Percentiles rank a stretch among this genome's conserved stretches.
These are phyloP conservation scores for Globisporangium apiculatum DNA, from an alignment of 352 stramenopile genomes.

Conservation along the genomic window DNA sequence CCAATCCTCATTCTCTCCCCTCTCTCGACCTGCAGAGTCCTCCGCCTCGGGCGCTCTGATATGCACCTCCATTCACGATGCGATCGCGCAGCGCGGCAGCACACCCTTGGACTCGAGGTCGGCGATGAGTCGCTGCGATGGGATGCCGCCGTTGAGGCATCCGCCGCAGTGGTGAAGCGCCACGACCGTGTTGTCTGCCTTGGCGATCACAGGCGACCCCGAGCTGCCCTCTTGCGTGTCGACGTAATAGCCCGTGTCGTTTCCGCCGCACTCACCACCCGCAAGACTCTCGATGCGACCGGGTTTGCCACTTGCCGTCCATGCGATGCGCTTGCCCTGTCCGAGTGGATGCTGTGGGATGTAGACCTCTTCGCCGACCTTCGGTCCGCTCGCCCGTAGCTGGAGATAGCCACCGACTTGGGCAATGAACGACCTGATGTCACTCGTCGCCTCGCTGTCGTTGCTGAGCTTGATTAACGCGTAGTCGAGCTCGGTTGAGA, in stretches of 20 bases:
- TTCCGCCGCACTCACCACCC: constrained; percentile 32
- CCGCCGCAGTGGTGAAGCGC: constrained; percentile 72
- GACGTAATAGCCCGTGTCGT: constrained; percentile 63
- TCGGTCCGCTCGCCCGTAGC: constrained; percentile 21
- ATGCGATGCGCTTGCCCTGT: constrained; percentile 30
- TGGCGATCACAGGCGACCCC: constrained; percentile 51
- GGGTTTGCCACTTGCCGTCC: constrained; percentile 14
- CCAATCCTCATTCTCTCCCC: background rate
- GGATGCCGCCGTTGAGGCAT: constrained; percentile 63
- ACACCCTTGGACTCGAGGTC: constrained; percentile 31
- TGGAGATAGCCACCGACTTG: constrained; percentile 29
- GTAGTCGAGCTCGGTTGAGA: constrained; percentile 36
- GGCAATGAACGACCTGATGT: constrained; percentile 28
- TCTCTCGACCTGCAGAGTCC: background rate
- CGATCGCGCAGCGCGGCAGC: constrained; percentile 30
- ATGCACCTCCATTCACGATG: background rate
- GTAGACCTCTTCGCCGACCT: constrained; percentile 30
- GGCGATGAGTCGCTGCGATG: constrained; percentile 38
- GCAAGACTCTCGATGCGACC: constrained; percentile 26
- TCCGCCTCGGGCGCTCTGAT: background rate
- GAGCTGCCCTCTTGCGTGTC: constrained; percentile 72
- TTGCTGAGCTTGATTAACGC: constrained; percentile 33
- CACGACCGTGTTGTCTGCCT: constrained; percentile 53
- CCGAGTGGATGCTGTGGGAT: constrained; percentile 37
- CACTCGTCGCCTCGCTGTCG: constrained; percentile 18